Percentiles rank a stretch among this genome's conserved stretches.
phyloP scores from a whole-genome alignment of 1,284 basidiomycete species.

The Trichosporon inkin region DNA sequence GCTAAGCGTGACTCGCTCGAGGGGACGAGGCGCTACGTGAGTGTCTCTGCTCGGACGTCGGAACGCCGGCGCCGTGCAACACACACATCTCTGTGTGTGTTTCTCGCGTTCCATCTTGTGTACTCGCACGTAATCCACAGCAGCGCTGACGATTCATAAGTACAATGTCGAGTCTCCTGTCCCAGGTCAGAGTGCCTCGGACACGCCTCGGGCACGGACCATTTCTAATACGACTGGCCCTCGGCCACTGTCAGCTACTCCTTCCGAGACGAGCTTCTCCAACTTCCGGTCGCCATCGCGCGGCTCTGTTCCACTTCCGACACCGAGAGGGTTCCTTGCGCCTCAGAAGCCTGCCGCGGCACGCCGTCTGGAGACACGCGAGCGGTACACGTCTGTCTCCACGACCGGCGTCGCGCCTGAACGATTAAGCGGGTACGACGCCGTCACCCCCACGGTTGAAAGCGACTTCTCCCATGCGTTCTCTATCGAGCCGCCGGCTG shows the following conservation, averaged over 20 bases:
- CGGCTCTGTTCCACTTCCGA: constrained; percentile 34
- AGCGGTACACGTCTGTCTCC: constrained; percentile 23
- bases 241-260: constrained; percentile 16
- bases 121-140: not conserved
- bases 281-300: constrained; percentile 29
- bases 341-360: constrained; percentile 45
- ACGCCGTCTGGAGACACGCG: constrained; percentile 32
- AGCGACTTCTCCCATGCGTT: constrained; percentile 8
- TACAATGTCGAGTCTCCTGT: constrained; percentile 10
- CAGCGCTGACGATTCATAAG: constrained; percentile 7
- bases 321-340: constrained; percentile 37
- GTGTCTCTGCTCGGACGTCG: not conserved
- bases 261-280: constrained; percentile 20
- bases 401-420: constrained; percentile 13
- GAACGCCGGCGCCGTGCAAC: not conserved
- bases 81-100: not conserved
- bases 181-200: constrained; percentile 12
- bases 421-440: not conserved
- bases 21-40: constrained; percentile 24
- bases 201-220: constrained; percentile 8
- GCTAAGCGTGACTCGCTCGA: constrained; percentile 19
- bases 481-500: not conserved
- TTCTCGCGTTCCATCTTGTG: not conserved
- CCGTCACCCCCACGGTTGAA: not conserved
- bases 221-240: constrained; percentile 16